Evolutionary conservation across 352 stramenopile species (phyloP).

Genomic region (Pythium periplocum): DNA sequence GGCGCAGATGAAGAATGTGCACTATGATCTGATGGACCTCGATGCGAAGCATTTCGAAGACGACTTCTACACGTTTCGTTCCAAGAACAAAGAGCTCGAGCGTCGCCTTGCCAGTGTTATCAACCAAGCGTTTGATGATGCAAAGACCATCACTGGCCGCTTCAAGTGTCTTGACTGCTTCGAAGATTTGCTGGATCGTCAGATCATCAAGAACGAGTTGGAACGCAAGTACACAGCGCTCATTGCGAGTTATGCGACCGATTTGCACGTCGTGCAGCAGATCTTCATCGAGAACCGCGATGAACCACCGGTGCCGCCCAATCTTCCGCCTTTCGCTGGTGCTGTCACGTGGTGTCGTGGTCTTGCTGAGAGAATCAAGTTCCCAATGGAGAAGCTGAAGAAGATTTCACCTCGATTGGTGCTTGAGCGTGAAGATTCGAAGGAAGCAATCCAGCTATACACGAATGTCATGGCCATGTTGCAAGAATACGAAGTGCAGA

Average conservation of each 20-base stretch:
- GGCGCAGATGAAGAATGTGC: constrained; percentile 64
- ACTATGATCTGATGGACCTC: constrained; percentile 88
- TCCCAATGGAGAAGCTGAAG: constrained; percentile 87
- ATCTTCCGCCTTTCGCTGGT: constrained; percentile 87
- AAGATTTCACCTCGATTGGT: constrained; percentile 72
- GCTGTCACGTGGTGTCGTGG: constrained; percentile 89
- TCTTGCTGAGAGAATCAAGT: constrained; percentile 78
- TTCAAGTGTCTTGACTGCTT: constrained; percentile 94
- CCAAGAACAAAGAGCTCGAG: constrained; percentile 87
- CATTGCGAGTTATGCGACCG: constrained; percentile 71
- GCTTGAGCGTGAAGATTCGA: constrained; percentile 86
- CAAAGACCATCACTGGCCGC: constrained; percentile 74
- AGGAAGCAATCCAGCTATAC: constrained; percentile 88
- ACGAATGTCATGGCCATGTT: constrained; percentile 83
- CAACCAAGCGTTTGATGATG: constrained; percentile 91
- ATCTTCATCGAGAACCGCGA: constrained; percentile 88
- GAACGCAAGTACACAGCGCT: constrained; percentile 83
- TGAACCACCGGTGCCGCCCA: constrained; percentile 78
- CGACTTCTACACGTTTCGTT: constrained; percentile 89
- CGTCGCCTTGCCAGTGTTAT: constrained; percentile 83
- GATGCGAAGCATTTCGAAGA: constrained; percentile 89
- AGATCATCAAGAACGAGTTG: constrained; percentile 86
- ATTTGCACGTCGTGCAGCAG: constrained; percentile 84
- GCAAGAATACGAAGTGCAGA: constrained; percentile 79
- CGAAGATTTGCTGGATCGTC: constrained; percentile 76